Conservation (phyloP, 225 moss, liverwort and hornwort genomes). For the Lunularia cruciata region DNA sequence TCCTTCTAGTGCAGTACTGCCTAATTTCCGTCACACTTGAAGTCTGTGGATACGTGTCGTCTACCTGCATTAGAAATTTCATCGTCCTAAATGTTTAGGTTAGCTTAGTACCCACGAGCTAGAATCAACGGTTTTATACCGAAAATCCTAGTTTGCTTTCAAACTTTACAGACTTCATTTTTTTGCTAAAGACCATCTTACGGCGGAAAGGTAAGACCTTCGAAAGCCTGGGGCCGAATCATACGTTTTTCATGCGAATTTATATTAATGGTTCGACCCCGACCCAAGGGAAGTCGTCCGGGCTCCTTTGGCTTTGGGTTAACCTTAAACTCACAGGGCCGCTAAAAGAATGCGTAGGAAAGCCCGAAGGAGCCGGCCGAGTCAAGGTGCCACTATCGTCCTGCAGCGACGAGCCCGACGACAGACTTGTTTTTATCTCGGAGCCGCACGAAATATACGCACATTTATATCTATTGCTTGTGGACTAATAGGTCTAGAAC, state of each 20-base stretch:
- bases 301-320: neutral
- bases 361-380: conserved; percentile 4
- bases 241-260: too few species aligned
- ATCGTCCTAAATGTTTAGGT: too few species aligned
- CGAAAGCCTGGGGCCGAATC: too few species aligned
- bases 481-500: too few species aligned
- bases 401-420: neutral
- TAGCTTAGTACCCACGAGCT: too few species aligned
- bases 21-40: too few species aligned
- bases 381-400: conserved; percentile 9
- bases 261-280: neutral
- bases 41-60: too few species aligned
- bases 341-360: conserved; percentile 2
- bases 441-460: neutral
- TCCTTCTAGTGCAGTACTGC: too few species aligned
- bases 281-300: neutral
- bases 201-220: conserved; percentile 3
- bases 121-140: too few species aligned
- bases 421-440: conserved; percentile 8
- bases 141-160: too few species aligned
- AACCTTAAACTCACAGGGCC: neutral
- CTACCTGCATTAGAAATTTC: too few species aligned
- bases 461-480: too few species aligned
- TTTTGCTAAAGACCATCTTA: conserved; percentile 15
- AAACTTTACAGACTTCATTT: conserved; percentile 9